These are phyloP conservation scores for Antrodiella citrinella DNA, from an alignment of 768 basidiomycete species.

Conservation along the genomic window DNA sequence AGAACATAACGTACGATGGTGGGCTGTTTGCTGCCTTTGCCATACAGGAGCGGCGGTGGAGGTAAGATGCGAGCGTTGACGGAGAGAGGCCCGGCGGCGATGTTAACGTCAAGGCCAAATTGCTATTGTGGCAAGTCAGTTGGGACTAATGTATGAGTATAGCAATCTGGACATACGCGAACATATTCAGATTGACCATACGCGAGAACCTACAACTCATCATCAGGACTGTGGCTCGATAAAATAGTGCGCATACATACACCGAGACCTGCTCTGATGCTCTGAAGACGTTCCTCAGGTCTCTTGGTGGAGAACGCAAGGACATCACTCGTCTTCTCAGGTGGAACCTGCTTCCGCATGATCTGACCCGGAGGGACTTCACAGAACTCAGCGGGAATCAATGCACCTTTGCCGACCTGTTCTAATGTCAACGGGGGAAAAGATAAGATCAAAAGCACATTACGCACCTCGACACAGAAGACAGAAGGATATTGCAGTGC, in stretches of 20 bases:
- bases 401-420: constrained; percentile 53
- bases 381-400: constrained; percentile 64
- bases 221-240: background rate
- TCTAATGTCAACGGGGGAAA: background rate
- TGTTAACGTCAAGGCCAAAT: constrained; percentile 60
- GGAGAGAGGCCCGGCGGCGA: constrained; percentile 38
- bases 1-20: constrained; percentile 52
- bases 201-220: constrained; percentile 20
- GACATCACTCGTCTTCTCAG: constrained; percentile 55
- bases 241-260: constrained; percentile 23
- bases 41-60: constrained; percentile 63
- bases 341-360: constrained; percentile 62
- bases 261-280: constrained; percentile 45
- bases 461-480: constrained; percentile 55
- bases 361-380: constrained; percentile 57
- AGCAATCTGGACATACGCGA: constrained; percentile 19
- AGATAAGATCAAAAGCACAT: constrained; percentile 9
- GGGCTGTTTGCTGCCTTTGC: constrained; percentile 42
- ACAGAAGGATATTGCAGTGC: constrained; percentile 53
- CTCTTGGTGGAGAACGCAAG: constrained; percentile 61
- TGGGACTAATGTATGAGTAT: background rate
- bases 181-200: constrained; percentile 75
- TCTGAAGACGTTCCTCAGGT: constrained; percentile 47
- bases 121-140: constrained; percentile 19
- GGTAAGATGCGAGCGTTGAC: constrained; percentile 56